Percentiles rank a stretch among this genome's conserved stretches.
These are phyloP conservation scores for Amauroascus verrucosus DNA, from an alignment of 2,329 filamentous ascomycete species.

Conservation along the genomic window DNA sequence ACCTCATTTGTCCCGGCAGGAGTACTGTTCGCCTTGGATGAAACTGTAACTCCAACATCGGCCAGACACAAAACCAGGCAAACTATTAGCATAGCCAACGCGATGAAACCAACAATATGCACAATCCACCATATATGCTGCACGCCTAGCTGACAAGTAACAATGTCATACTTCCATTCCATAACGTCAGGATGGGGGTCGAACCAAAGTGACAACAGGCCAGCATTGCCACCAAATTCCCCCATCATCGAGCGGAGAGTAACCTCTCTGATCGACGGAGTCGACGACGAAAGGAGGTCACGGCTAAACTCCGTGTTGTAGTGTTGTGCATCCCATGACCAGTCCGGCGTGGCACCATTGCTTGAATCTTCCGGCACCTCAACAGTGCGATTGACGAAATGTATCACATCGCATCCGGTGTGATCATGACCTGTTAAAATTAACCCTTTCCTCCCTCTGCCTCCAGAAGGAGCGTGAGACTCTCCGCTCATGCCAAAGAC, in stretches of 20 bases:
- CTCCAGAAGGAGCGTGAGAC: constrained; percentile 46
- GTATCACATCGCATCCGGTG: constrained; percentile 81
- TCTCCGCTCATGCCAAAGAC: constrained; percentile 68
- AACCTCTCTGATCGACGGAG: constrained; percentile 62
- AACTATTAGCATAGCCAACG: constrained; percentile 27
- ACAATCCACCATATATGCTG: constrained; percentile 94
- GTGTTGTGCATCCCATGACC: constrained; percentile 31
- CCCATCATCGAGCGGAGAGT: constrained; percentile 99
- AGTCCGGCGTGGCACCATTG: constrained; percentile 13
- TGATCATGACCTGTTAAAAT: constrained; percentile 93
- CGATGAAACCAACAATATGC: constrained; percentile 59
- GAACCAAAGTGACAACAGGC: constrained; percentile 82
- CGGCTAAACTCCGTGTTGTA: constrained; percentile 15
- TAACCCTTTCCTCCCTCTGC: constrained; percentile 61
- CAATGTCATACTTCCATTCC: constrained; percentile 76
- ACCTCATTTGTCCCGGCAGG: no score
- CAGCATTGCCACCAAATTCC: constrained; percentile 83
- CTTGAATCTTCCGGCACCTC: constrained; percentile 12
- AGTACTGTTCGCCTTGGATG: not conserved
- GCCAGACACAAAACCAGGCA: constrained; percentile 8
- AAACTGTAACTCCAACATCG: not conserved
- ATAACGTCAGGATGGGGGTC: constrained; percentile 49
- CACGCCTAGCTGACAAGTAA: constrained; percentile 64
- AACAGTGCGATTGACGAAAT: constrained; percentile 58
- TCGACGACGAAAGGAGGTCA: not conserved